These are phyloP conservation scores for Tephrocybe sp. DNA, from an alignment of 768 basidiomycete species.

Conservation along the genomic window DNA sequence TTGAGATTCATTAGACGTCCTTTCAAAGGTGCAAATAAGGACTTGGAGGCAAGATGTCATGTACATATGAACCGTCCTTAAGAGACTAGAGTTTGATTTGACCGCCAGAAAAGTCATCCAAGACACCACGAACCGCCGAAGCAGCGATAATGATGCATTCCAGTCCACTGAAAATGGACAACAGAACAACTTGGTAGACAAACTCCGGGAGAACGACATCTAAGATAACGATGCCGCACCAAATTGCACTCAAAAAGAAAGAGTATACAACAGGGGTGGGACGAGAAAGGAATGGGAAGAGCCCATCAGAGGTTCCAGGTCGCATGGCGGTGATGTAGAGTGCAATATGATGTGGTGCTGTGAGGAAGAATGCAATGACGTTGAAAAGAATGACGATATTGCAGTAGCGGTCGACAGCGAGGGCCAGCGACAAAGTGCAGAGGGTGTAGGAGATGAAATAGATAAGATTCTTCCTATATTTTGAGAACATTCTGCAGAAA, in stretches of 20 bases:
- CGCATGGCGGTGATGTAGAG: conserved; percentile 6
- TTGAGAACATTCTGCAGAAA: neutral
- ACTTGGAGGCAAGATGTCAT: no score
- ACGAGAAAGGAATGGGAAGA: conserved; percentile 2
- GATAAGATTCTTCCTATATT: neutral
- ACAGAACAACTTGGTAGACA: conserved; percentile 5
- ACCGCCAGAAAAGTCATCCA: conserved; percentile 8
- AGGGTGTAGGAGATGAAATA: conserved; percentile 12
- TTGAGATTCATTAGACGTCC: no score
- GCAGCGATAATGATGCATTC: conserved; percentile 7
- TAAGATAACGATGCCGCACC: conserved; percentile 5
- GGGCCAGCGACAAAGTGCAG: conserved; percentile 6
- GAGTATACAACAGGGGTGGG: conserved; percentile 3
- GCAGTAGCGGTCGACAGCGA: conserved; percentile 2
- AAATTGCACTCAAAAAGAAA: conserved; percentile 8
- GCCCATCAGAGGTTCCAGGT: conserved; percentile 1
- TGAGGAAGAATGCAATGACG: conserved; percentile 12
- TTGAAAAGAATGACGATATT: conserved; percentile 9
- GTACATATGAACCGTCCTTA: neutral
- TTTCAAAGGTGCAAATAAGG: no score
- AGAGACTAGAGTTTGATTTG: conserved; percentile 16
- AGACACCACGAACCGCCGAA: conserved; percentile 3
- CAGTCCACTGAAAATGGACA: conserved; percentile 8
- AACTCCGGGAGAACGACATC: conserved; percentile 3
- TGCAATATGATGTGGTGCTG: conserved; percentile 12